These are phyloP conservation scores for Linnemannia hyalina DNA, from an alignment of 192 early-diverging fungal species.

Conservation along the genomic window DNA sequence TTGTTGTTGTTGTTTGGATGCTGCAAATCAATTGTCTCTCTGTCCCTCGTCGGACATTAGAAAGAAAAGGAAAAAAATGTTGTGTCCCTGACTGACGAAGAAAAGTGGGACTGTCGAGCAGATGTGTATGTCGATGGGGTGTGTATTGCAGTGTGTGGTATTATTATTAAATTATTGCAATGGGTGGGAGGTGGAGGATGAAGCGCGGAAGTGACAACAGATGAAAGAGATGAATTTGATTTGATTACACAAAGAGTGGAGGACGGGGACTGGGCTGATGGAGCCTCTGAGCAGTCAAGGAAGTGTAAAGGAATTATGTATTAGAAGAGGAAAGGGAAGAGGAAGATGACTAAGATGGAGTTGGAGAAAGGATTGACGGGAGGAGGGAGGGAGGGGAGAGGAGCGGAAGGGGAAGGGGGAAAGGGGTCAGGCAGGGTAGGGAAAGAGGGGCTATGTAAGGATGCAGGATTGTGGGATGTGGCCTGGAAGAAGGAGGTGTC, in stretches of 20 bases:
- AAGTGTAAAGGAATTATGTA: no score
- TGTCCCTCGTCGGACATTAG: background rate
- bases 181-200: background rate
- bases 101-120: slow-evolving; percentile 11
- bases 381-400: no score
- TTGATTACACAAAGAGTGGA: background rate
- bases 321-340: background rate
- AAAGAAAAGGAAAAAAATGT: background rate
- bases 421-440: background rate
- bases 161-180: background rate
- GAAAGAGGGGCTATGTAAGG: background rate
- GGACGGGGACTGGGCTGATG: background rate
- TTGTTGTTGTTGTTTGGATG: background rate
- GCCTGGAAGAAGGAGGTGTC: background rate
- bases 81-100: background rate
- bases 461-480: background rate
- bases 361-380: background rate
- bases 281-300: no score
- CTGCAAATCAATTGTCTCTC: background rate
- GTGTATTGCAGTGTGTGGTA: background rate
- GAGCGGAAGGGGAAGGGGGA: background rate
- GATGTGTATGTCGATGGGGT: no score
- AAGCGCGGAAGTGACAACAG: background rate
- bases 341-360: background rate
- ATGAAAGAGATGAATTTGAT: background rate